Evolutionary conservation across 2,329 filamentous ascomycete species (phyloP).

Genomic region (Pseudodiploospora longispora): DNA sequence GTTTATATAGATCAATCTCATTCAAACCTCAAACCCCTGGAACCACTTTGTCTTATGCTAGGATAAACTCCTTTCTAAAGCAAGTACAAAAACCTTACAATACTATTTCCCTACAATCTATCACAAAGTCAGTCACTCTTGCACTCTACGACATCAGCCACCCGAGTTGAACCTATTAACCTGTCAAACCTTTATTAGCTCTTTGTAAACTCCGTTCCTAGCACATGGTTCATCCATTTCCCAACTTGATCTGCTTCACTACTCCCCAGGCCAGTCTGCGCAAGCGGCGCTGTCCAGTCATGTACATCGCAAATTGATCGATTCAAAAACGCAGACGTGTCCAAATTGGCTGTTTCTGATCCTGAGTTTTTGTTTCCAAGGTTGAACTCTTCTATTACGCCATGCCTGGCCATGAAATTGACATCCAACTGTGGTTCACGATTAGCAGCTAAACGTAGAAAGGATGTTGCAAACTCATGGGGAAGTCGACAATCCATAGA

Average conservation of each 20-base stretch:
- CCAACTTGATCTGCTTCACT: slow-evolving; percentile 17
- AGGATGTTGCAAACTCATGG: too few species aligned
- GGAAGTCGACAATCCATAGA: neutral
- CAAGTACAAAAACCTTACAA: too few species aligned
- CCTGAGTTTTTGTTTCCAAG: slow-evolving; percentile 14
- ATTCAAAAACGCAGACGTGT: slow-evolving; percentile 3
- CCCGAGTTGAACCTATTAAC: too few species aligned
- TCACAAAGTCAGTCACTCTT: too few species aligned
- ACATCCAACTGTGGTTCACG: slow-evolving; percentile 19
- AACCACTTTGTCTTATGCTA: too few species aligned
- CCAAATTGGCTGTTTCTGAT: neutral
- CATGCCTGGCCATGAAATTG: slow-evolving; percentile 29
- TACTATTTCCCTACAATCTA: too few species aligned
- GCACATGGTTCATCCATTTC: slow-evolving; percentile 22
- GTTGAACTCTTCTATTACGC: slow-evolving; percentile 24
- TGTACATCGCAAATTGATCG: slow-evolving; percentile 13
- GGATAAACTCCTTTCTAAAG: too few species aligned
- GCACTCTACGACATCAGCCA: too few species aligned
- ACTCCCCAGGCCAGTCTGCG: slow-evolving; percentile 16
- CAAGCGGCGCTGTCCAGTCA: slow-evolving; percentile 19
- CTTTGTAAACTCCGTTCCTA: slow-evolving; percentile 22
- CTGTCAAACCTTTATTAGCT: neutral
- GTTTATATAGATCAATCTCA: too few species aligned
- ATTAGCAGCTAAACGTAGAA: neutral
- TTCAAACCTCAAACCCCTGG: too few species aligned